A percentile compares a stretch with the other conserved stretches of the same genome.
Conservation (phyloP, 805 yeast species). For the Candida michaelii region DNA sequence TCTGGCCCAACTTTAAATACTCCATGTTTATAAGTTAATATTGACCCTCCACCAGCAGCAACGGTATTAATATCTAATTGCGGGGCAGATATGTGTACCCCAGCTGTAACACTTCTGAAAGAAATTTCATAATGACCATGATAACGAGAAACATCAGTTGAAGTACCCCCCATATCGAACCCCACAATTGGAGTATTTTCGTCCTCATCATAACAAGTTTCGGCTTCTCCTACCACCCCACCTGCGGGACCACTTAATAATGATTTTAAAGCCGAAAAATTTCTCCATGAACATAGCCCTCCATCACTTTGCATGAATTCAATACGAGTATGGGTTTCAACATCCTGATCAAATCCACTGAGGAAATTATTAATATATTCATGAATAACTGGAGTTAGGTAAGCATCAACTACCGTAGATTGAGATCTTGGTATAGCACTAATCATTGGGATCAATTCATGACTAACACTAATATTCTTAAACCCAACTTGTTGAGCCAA, state of each 20-base stretch:
- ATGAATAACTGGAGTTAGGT: slow-evolving; percentile 75
- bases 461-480: slow-evolving; percentile 64
- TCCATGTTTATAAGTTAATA: slow-evolving; percentile 32
- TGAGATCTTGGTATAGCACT: slow-evolving; percentile 73
- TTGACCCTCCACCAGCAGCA: slow-evolving; percentile 46
- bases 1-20: slow-evolving; percentile 39
- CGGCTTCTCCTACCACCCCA: slow-evolving; percentile 23
- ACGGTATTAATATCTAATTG: slow-evolving; percentile 43
- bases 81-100: slow-evolving; percentile 67
- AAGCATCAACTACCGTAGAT: slow-evolving; percentile 80
- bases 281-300: slow-evolving; percentile 19
- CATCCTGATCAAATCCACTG: slow-evolving; percentile 56
- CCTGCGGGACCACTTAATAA: slow-evolving; percentile 25
- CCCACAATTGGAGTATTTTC: slow-evolving; percentile 67
- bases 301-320: slow-evolving; percentile 24
- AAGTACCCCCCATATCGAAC: slow-evolving; percentile 91
- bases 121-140: slow-evolving; percentile 71
- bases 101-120: slow-evolving; percentile 83
- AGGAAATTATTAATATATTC: slow-evolving; percentile 62
- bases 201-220: slow-evolving; percentile 28
- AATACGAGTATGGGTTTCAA: slow-evolving; percentile 23
- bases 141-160: slow-evolving; percentile 47
- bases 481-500: slow-evolving; percentile 70
- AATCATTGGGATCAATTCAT: slow-evolving; percentile 75
- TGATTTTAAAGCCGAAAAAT: slow-evolving; percentile 20